Conservation (phyloP, 2,329 filamentous ascomycete species). For the Alternaria postmessia region DNA sequence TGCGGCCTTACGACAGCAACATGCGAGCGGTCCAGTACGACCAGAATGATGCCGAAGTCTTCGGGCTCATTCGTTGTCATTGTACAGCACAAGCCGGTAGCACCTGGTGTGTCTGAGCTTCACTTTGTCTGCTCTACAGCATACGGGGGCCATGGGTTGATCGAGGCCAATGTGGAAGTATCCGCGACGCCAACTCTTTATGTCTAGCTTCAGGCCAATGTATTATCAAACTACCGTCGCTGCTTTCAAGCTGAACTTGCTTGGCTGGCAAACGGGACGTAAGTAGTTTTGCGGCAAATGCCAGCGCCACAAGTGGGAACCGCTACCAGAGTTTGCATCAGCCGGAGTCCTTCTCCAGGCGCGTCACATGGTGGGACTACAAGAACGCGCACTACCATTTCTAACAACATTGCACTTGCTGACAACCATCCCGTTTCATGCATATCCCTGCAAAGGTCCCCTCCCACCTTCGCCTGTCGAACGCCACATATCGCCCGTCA, state of each 20-base stretch:
- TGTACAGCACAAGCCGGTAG: constrained; percentile 4
- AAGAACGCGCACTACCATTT: constrained; percentile 38
- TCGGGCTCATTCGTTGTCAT: not conserved
- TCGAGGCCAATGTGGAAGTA: constrained; percentile 12
- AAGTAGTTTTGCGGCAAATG: constrained; percentile 41
- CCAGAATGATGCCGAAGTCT: not conserved
- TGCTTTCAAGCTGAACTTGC: constrained; percentile 32
- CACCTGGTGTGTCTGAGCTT: not conserved
- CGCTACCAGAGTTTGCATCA: constrained; percentile 42
- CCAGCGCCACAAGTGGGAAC: constrained; percentile 48
- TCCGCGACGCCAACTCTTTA: constrained; percentile 20
- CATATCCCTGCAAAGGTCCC: constrained; percentile 45
- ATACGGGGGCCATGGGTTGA: constrained; percentile 2
- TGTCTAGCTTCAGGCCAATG: constrained; percentile 26
- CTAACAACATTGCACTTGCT: constrained; percentile 39
- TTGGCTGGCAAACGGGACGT: constrained; percentile 43
- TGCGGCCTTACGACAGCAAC: not conserved
- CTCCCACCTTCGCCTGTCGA: constrained; percentile 41
- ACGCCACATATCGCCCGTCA: constrained; percentile 50
- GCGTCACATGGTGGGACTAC: constrained; percentile 47
- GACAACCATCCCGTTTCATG: constrained; percentile 43
- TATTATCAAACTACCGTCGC: constrained; percentile 34
- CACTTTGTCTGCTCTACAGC: not conserved
- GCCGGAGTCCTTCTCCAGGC: constrained; percentile 40
- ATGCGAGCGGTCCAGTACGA: constrained; percentile 6